A percentile compares a stretch with the other conserved stretches of the same genome.
These are phyloP conservation scores for Senna tora DNA, from an alignment of 306 rosid genomes.

Conservation along the genomic window DNA sequence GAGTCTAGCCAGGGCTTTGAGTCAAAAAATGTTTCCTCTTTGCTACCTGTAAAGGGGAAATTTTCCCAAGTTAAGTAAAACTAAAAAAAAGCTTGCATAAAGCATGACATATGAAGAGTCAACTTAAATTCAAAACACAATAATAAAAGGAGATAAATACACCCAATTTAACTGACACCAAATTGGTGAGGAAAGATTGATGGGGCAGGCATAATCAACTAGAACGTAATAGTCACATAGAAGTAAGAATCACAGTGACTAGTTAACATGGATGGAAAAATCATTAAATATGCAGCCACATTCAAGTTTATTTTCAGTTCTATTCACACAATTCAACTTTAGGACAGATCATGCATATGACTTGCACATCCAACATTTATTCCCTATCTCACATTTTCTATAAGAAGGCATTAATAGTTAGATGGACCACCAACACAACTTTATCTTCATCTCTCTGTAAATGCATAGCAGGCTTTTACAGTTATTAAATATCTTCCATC, in stretches of 20 bases:
- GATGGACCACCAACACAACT: not conserved
- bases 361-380: conserved; percentile 17
- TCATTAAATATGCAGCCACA: not conserved
- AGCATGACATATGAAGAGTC: not conserved
- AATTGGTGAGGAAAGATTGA: not conserved
- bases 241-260: not conserved
- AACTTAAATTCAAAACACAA: conserved; percentile 4
- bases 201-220: not conserved
- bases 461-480: not conserved
- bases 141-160: conserved; percentile 1
- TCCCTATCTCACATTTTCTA: not conserved
- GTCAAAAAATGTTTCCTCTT: conserved; percentile 88
- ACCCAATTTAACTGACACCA: not conserved
- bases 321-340: too few species aligned
- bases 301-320: too few species aligned
- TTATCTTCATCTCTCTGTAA: not conserved
- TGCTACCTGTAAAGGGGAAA: conserved; percentile 61
- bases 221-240: conserved; percentile 6
- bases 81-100: not conserved
- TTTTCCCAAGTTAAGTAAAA: not conserved
- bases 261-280: conserved; percentile 1
- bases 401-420: not conserved
- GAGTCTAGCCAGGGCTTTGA: conserved; percentile 86
- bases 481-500: not conserved
- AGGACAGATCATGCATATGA: not conserved